phyloP scores from a whole-genome alignment of 139 green algal species.

The Limnomonas spitsbergensis region DNA sequence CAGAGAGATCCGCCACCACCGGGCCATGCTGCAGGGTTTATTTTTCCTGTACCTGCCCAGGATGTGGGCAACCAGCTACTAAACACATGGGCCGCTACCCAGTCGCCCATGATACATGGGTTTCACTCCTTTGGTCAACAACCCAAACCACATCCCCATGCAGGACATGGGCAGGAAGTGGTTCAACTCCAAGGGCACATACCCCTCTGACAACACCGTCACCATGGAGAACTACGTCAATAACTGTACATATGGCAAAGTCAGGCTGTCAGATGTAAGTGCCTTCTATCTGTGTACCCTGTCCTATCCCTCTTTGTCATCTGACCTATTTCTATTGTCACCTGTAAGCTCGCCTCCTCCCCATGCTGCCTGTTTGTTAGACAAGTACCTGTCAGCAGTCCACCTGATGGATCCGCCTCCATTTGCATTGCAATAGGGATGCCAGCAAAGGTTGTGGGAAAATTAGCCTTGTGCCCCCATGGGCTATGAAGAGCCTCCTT shows the following conservation, averaged over 20 bases:
- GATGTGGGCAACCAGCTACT: background rate
- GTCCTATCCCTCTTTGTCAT: too few species aligned
- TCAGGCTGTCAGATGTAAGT: background rate
- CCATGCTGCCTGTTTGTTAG: background rate
- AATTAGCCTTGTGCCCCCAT: background rate
- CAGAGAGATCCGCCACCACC: too few species aligned
- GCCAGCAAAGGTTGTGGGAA: background rate
- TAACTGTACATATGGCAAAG: constrained; percentile 11
- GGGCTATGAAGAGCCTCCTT: background rate
- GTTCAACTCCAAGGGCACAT: background rate
- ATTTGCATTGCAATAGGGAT: background rate
- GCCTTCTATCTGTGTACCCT: background rate
- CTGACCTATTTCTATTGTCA: background rate
- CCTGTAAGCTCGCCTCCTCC: background rate
- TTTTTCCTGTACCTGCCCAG: too few species aligned
- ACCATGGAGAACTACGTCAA: constrained; percentile 19
- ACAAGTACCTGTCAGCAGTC: background rate
- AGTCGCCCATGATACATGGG: background rate
- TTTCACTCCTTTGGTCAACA: background rate
- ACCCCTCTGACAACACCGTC: background rate
- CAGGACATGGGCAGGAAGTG: background rate
- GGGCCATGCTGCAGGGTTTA: too few species aligned
- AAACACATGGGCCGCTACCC: too few species aligned
- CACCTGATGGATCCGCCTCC: background rate
- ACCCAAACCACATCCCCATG: background rate